Evolutionary conservation across 805 yeast genomes (phyloP), one percentile per base, ranked within the genome.

Genomic region (Zygotorulaspora sp.): DNA sequence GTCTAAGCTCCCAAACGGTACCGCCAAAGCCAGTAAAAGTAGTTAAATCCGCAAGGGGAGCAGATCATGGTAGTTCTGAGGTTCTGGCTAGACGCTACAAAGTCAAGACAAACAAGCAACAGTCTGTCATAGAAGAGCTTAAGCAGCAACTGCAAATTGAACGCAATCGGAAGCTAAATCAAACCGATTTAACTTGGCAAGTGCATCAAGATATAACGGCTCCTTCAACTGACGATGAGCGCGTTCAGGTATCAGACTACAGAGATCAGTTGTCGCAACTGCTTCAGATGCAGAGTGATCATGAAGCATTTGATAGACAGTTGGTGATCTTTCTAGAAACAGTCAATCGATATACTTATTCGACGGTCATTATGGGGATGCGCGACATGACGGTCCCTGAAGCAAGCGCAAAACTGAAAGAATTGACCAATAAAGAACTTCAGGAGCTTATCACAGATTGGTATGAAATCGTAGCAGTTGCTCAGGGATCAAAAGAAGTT

Each of bases 141-240:
- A 34, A 40, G 20, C 36, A 32, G 9, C 31, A 38, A 22, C 17
- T 42, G 11, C 33, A 29, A 27, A 19, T 21, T 7, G 43, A 40
- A 15, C 33, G 44, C 4, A 31, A 34, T 6, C 35, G 41, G 13
- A 39, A 34, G 19, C 15, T 22, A 7, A 23, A 17, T 16, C 20
- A 29, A 11, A 27, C 15, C 6, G 44, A 45, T 32, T 8, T 45
- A n/a, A 45, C 47, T 6, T 85, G 86, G 84, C 79, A 77, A 19
- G 62, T 75, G n/a, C 62, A 67, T 63, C 72, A 79, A 58, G 94
- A 86, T 54, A 79, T 85, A 54, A 84, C 95, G 2, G 23, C 32
- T 10, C 32, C 12, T n/a, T 21, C 15, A 17, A 11, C 11, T 5
- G 10, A n/a, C 4, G 30, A 26, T 10, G 4, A 14, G 14, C 17